Percentiles rank a stretch among this genome's conserved stretches.
Evolutionary conservation across 192 early-diverging fungal species (phyloP).

Genomic region (Lobosporangium transversale): DNA sequence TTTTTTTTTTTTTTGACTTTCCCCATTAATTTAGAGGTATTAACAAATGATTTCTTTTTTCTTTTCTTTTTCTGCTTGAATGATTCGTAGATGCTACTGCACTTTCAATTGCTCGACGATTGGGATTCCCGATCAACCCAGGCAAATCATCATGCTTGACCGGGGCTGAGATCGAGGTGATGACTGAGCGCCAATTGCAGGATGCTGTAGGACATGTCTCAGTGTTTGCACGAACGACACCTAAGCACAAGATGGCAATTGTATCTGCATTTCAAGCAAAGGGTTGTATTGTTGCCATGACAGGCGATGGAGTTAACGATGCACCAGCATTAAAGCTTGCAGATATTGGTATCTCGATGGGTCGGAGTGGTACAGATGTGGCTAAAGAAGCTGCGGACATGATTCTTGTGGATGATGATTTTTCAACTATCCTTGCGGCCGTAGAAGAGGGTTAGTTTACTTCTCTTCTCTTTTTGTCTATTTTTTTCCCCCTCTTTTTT

Average conservation of each 20-base stretch:
- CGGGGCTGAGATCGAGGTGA: slow-evolving; percentile 75
- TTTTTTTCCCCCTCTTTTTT: neutral
- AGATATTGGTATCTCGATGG: slow-evolving; percentile 98
- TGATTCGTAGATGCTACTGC: slow-evolving; percentile 78
- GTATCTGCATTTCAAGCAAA: slow-evolving; percentile 87
- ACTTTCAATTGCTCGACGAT: slow-evolving; percentile 83
- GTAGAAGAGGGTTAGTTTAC: slow-evolving; percentile 88
- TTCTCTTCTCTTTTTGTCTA: neutral
- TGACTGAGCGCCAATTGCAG: slow-evolving; percentile 71
- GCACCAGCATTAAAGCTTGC: slow-evolving; percentile 92
- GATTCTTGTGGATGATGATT: slow-evolving; percentile 96
- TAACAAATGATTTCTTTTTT: neutral
- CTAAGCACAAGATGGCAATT: slow-evolving; percentile 92
- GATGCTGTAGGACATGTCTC: slow-evolving; percentile 68
- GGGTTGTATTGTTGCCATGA: slow-evolving; percentile 94
- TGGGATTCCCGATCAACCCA: slow-evolving; percentile 82
- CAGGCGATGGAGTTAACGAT: slow-evolving; percentile 97
- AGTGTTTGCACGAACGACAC: slow-evolving; percentile 85
- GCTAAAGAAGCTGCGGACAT: slow-evolving; percentile 97
- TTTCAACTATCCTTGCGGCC: slow-evolving; percentile 91
- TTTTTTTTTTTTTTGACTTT: neutral
- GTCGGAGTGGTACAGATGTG: slow-evolving; percentile 94
- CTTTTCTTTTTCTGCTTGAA: neutral
- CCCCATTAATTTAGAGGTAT: neutral
- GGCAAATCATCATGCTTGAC: slow-evolving; percentile 71